Evolutionary conservation across 768 basidiomycete species (phyloP).

Genomic region (Tubosaeta brunneosetosa): DNA sequence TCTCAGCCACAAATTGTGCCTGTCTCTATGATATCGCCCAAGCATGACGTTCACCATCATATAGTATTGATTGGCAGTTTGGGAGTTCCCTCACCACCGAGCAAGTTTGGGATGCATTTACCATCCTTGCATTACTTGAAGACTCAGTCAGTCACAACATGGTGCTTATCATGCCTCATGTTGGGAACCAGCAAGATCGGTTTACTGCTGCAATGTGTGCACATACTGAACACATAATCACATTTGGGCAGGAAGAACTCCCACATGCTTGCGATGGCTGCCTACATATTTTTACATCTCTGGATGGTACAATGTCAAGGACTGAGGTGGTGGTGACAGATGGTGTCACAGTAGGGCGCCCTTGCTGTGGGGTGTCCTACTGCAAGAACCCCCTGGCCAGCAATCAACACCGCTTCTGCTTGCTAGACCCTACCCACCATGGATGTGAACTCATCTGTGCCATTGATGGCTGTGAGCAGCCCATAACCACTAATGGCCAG

Average conservation of each 20-base stretch:
- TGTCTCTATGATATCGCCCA: background rate
- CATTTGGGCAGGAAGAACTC: background rate
- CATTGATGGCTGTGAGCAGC: background rate
- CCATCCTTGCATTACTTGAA: background rate
- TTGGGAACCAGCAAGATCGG: background rate
- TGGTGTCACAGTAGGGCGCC: background rate
- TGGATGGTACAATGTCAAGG: background rate
- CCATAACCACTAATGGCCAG: background rate
- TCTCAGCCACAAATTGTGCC: background rate
- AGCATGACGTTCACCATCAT: background rate
- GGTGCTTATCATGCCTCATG: background rate
- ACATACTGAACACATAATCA: background rate
- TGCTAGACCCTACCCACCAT: background rate
- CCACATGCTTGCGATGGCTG: background rate
- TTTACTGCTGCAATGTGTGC: background rate
- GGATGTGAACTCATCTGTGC: background rate
- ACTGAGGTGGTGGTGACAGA: background rate
- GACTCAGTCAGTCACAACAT: background rate
- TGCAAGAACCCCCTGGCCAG: background rate
- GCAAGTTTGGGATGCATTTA: background rate
- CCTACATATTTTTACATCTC: background rate
- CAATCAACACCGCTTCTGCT: background rate
- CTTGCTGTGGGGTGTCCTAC: background rate
- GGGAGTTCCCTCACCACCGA: background rate
- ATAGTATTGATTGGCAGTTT: background rate